Evolutionary conservation across 2,329 filamentous ascomycete species (phyloP).

Genomic region (Ceratocystis huliohia): DNA sequence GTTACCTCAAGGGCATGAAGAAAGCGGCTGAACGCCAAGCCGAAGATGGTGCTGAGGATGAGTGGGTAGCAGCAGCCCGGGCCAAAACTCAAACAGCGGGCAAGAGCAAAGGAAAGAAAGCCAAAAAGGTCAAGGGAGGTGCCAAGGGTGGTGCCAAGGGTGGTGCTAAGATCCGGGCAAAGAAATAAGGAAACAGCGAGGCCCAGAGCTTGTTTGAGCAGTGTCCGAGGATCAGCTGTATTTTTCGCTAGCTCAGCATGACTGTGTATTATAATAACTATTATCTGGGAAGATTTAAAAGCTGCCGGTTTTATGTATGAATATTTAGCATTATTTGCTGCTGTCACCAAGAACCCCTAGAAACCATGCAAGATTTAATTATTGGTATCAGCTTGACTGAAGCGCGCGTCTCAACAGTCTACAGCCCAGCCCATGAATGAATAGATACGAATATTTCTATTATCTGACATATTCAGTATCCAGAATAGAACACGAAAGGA

Average conservation of each 20-base stretch:
- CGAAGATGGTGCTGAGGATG: conserved; percentile 23
- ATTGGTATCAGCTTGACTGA: not conserved
- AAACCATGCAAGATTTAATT: not conserved
- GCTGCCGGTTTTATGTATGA: conserved; percentile 3
- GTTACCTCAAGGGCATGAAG: conserved; percentile 32
- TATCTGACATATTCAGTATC: not conserved
- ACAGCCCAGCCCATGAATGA: not conserved
- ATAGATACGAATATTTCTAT: not conserved
- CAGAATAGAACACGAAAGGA: not conserved
- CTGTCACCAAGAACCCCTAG: not conserved
- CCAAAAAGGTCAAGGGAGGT: conserved; percentile 30
- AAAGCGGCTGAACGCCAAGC: conserved; percentile 29
- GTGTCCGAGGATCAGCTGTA: not conserved
- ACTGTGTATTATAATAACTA: conserved; percentile 6
- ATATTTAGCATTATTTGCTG: not conserved
- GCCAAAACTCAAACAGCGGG: conserved; percentile 25
- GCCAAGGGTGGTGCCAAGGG: conserved; percentile 28
- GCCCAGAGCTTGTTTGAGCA: not conserved
- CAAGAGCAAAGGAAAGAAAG: conserved; percentile 28
- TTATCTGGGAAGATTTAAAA: not conserved
- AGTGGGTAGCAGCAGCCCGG: conserved; percentile 25
- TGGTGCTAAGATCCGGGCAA: conserved; percentile 28
- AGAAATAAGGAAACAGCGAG: conserved; percentile 11
- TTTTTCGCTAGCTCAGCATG: conserved; percentile 5
- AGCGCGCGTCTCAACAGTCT: not conserved